Evolutionary conservation across 148 eudicot species (phyloP).

Genomic region (Heliosperma pusillum): DNA sequence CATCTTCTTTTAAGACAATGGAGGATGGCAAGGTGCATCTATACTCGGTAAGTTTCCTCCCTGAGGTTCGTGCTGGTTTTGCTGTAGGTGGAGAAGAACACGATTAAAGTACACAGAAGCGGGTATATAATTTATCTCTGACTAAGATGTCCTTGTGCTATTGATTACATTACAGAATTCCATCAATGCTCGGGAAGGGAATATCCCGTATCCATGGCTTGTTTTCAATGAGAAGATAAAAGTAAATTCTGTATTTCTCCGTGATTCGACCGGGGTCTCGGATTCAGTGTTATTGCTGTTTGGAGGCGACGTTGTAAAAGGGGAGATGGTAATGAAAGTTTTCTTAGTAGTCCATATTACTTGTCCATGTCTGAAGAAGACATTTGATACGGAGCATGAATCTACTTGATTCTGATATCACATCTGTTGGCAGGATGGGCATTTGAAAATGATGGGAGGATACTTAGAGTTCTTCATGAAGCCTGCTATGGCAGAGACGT

Average conservation of each 20-base stretch:
- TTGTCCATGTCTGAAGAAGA: not conserved
- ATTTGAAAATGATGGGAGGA: slow-evolving; percentile 89
- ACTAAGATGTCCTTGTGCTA: not conserved
- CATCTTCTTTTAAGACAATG: slow-evolving; percentile 86
- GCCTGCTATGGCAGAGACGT: slow-evolving; percentile 63
- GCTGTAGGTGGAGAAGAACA: not conserved
- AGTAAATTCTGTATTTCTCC: slow-evolving; percentile 83
- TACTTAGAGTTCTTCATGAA: slow-evolving; percentile 90
- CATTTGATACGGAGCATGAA: not conserved
- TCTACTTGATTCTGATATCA: slow-evolving; percentile 14
- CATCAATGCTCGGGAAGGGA: slow-evolving; percentile 65
- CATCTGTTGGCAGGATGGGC: slow-evolving; percentile 64
- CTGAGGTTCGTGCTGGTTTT: not conserved
- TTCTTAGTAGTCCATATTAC: not conserved
- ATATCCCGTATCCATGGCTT: slow-evolving; percentile 89
- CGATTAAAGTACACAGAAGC: not conserved
- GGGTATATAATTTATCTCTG: not conserved
- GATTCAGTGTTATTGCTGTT: slow-evolving; percentile 84
- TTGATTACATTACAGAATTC: slow-evolving; percentile 33
- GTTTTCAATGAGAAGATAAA: slow-evolving; percentile 96
- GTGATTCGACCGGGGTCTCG: slow-evolving; percentile 88
- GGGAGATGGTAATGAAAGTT: slow-evolving; percentile 52
- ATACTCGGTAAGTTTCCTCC: slow-evolving; percentile 59
- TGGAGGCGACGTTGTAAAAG: slow-evolving; percentile 74
- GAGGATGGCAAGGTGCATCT: slow-evolving; percentile 89